Base-by-base conservation (phyloP, 805 yeast genomes). In the Millerozyma miso region DNA sequence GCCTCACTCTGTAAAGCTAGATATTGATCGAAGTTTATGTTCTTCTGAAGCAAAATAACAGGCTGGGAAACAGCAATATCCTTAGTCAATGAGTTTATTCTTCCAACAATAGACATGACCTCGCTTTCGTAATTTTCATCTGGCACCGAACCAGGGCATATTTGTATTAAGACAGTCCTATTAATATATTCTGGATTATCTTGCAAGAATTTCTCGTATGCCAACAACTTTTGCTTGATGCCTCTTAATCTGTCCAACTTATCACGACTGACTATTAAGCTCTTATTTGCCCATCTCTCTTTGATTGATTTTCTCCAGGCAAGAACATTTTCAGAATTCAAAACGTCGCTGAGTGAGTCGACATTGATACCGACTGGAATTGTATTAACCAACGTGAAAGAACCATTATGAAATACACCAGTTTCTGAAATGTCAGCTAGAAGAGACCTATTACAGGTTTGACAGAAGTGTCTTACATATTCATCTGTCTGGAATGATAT, bases 401-500 rank as follows among this genome's bases (percentile, higher is more conserved):
- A 73, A 4, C 85, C 85, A 10, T 80, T 73, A 54, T 74, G 81
- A 41, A 77, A 71, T n/a, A 86, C 60, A 26, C 85, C 83, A 40
- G 63, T 66, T 19, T 76, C 79, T 38, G 77, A 76, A n/a, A 85
- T 79, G 63, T 91, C 97, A 0, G 95, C 89, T 51, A 89, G 79
- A 31, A 93, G 65, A 31, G 93, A 70, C 42, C 96, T 73, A 52
- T 85, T 87, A 54, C 96, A 81, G 2, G 97, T 88, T 65, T 91
- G 97, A 43, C 86, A 67, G 63, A 93, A 93, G 63, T 93, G 99
- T 56, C 96, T 80, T 19, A 89, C 95, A 53, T 90, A 91, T 62
- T 93, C 99, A 20, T 82, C 82, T 8, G 91, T 90, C 62, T 93
- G 99, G 69, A 93, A 90, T 2, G 90, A 81, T 37, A 93, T 77